A percentile compares a stretch with the other conserved stretches of the same genome.
Evolutionary conservation across 2,329 filamentous ascomycete genomes (phyloP).

Genomic region (Sordariomycetes sp.): DNA sequence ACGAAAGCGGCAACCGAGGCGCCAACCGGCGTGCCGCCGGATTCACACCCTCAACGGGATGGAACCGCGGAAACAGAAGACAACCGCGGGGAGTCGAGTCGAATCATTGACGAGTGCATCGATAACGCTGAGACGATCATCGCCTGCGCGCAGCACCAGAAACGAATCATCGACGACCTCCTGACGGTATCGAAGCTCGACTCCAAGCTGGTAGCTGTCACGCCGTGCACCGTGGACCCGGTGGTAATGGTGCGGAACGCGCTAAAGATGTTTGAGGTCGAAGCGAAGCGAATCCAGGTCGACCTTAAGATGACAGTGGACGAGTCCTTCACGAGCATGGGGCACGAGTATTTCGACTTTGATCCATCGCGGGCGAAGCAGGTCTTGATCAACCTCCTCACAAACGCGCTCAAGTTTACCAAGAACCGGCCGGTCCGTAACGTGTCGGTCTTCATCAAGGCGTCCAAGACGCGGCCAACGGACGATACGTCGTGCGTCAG

Average conservation of each 20-base stretch:
- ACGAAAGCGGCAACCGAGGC: neutral
- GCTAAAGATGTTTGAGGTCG: constrained; percentile 69
- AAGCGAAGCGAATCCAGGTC: constrained; percentile 60
- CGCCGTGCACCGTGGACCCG: constrained; percentile 59
- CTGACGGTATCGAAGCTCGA: constrained; percentile 67
- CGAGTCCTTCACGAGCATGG: constrained; percentile 44
- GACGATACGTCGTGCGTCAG: constrained; percentile 37
- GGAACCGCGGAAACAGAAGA: neutral
- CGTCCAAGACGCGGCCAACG: constrained; percentile 25
- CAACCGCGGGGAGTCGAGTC: neutral
- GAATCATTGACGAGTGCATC: constrained; percentile 44
- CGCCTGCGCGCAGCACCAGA: constrained; percentile 70
- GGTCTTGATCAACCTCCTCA: constrained; percentile 69
- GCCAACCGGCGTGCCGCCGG: neutral
- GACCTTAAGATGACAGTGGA: constrained; percentile 54
- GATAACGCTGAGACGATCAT: constrained; percentile 71
- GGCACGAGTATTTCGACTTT: constrained; percentile 54
- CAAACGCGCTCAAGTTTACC: constrained; percentile 78
- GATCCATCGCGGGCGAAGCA: constrained; percentile 69
- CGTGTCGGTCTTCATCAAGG: constrained; percentile 37
- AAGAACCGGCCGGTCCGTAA: constrained; percentile 48
- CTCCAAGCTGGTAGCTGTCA: constrained; percentile 61
- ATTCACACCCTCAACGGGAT: neutral
- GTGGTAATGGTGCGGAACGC: constrained; percentile 55
- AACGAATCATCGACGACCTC: constrained; percentile 67